Evolutionary conservation across 495 filamentous ascomycete genomes (phyloP).

Genomic region (Talaromyces stipitatus): DNA sequence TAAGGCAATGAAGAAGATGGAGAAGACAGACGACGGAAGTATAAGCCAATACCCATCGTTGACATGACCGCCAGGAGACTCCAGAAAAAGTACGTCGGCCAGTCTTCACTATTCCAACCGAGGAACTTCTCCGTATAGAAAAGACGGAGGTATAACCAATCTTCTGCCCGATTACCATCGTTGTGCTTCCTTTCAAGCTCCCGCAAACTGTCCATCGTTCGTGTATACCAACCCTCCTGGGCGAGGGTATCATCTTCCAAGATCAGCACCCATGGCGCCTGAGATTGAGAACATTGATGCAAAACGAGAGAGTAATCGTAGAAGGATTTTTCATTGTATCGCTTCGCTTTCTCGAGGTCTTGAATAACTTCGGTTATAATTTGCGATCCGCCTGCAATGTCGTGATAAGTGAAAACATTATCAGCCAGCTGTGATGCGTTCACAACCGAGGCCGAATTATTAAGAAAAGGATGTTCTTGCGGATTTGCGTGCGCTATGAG

Average conservation of each 20-base stretch:
- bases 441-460: constrained; percentile 14
- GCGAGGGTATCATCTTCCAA: constrained; percentile 50
- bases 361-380: neutral
- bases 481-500: constrained; percentile 46
- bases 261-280: constrained; percentile 40
- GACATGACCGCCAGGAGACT: neutral
- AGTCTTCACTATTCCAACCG: neutral
- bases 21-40: neutral
- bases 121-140: neutral
- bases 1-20: neutral
- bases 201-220: constrained; percentile 29
- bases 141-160: neutral
- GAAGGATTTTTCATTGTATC: neutral
- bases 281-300: neutral
- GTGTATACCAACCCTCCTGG: constrained; percentile 43
- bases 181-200: constrained; percentile 6
- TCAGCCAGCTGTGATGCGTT: neutral
- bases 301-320: neutral
- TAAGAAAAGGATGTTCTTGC: constrained; percentile 38
- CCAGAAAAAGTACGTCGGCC: neutral
- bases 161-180: neutral
- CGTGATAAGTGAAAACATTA: neutral
- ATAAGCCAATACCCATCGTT: neutral
- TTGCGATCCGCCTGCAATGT: neutral
- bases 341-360: neutral